phyloP scores from a whole-genome alignment of 2,329 filamentous ascomycete genomes.

The Curvularia lunata region DNA sequence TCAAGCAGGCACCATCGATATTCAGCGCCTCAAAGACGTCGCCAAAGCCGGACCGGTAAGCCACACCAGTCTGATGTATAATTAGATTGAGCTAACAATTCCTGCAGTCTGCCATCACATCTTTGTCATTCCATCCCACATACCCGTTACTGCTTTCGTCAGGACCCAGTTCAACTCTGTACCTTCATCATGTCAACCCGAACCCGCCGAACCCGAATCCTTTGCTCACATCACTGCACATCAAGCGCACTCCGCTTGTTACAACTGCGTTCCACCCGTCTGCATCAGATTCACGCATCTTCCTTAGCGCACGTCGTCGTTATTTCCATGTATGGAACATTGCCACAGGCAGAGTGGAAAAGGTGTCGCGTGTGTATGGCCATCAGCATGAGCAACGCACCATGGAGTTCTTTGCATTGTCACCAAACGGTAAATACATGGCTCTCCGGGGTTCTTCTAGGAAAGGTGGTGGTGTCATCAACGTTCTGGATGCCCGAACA shows the following conservation, averaged over 20 bases:
- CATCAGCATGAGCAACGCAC: slow-evolving; percentile 81
- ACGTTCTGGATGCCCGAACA: slow-evolving; percentile 78
- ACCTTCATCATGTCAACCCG: slow-evolving; percentile 86
- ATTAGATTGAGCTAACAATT: slow-evolving; percentile 19
- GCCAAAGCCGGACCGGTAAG: slow-evolving; percentile 73
- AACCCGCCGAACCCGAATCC: slow-evolving; percentile 81
- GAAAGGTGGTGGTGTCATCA: slow-evolving; percentile 88
- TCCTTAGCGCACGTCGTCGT: slow-evolving; percentile 83
- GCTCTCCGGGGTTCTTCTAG: slow-evolving; percentile 78
- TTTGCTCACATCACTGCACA: slow-evolving; percentile 85
- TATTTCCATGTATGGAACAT: slow-evolving; percentile 98
- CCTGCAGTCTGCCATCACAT: slow-evolving; percentile 72
- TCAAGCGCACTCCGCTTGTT: slow-evolving; percentile 81
- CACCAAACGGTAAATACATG: slow-evolving; percentile 85
- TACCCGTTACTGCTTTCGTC: slow-evolving; percentile 90
- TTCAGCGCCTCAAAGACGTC: slow-evolving; percentile 87
- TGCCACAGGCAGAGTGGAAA: slow-evolving; percentile 78
- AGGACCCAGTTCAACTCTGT: slow-evolving; percentile 82
- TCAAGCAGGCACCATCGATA: slow-evolving; percentile 85
- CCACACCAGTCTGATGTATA: slow-evolving; percentile 10
- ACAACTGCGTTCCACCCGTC: slow-evolving; percentile 78
- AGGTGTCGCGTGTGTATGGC: slow-evolving; percentile 76
- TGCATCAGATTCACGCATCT: slow-evolving; percentile 75
- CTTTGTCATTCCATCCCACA: slow-evolving; percentile 86
- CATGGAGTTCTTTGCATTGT: slow-evolving; percentile 90